Conservation (phyloP, 306 rosid genomes). For the Cucumis hystrix region DNA sequence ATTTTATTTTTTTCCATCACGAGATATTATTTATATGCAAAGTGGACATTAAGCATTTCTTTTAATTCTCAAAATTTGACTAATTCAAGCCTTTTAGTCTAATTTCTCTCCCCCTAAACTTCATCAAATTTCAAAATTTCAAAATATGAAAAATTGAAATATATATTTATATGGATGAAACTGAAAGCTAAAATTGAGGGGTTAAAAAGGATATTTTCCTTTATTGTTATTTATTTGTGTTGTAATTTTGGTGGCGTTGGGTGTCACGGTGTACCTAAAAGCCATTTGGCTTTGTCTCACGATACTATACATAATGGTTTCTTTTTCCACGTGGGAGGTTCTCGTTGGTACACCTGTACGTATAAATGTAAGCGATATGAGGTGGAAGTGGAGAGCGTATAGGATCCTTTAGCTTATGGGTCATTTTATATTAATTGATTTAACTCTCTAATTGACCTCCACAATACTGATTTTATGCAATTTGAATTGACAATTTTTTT, state of each 20-base stretch:
- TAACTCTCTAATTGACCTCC: neutral
- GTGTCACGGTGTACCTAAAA: constrained; percentile 20
- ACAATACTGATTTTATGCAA: neutral
- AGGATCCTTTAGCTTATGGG: neutral
- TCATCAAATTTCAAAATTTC: too few species aligned
- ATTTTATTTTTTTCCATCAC: neutral
- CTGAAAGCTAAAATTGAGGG: too few species aligned
- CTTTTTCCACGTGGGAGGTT: constrained; percentile 13
- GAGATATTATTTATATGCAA: neutral
- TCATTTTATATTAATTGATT: neutral
- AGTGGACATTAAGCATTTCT: constrained; percentile 8
- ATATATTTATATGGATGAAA: too few species aligned
- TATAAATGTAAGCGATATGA: neutral
- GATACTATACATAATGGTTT: constrained; percentile 13
- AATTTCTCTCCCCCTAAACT: neutral
- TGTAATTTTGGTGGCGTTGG: neutral
- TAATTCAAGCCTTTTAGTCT: neutral
- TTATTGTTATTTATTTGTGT: too few species aligned
- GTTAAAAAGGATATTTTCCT: too few species aligned
- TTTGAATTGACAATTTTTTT: neutral
- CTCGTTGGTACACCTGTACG: constrained; percentile 7
- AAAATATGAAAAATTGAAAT: too few species aligned
- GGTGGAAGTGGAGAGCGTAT: neutral
- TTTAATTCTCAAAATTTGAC: neutral
- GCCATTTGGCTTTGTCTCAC: constrained; percentile 17